Evolutionary conservation across 805 yeast species (phyloP).

Genomic region (Geotrichum ghanense): DNA sequence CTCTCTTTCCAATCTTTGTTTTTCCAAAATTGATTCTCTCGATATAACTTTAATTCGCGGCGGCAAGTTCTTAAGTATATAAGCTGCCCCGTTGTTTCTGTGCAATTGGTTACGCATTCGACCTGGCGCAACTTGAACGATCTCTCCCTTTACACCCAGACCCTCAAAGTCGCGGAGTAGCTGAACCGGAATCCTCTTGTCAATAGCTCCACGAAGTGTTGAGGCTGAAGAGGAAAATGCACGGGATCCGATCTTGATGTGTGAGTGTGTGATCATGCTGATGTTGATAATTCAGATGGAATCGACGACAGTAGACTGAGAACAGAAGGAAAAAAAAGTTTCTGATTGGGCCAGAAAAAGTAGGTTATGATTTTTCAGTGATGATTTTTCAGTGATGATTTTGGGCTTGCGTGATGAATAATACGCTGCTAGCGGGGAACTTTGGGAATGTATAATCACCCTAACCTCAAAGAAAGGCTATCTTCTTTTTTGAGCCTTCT

Average conservation of each 20-base stretch:
- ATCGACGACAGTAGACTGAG: no score
- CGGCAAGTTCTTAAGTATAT: slow-evolving; percentile 33
- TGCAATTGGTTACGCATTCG: slow-evolving; percentile 74
- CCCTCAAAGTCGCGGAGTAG: slow-evolving; percentile 55
- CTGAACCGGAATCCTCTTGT: slow-evolving; percentile 45
- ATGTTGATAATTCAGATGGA: no score
- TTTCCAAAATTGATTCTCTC: background rate
- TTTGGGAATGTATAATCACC: no score
- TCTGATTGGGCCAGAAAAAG: background rate
- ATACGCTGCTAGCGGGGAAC: no score
- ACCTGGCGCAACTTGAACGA: slow-evolving; percentile 65
- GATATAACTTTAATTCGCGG: slow-evolving; percentile 16
- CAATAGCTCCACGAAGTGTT: background rate
- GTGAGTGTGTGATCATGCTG: no score
- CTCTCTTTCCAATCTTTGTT: slow-evolving; percentile 2
- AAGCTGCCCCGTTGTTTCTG: slow-evolving; percentile 61
- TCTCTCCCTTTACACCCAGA: slow-evolving; percentile 60
- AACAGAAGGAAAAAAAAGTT: no score
- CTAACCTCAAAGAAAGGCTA: no score
- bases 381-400: no score
- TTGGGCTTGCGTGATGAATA: no score
- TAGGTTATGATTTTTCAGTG: background rate
- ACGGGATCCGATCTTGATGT: no score
- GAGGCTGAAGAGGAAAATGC: background rate
- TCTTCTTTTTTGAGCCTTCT: no score